Evolutionary conservation across 139 green algal species (phyloP).

Genomic region (Chlamydomonas sphaeroides): DNA sequence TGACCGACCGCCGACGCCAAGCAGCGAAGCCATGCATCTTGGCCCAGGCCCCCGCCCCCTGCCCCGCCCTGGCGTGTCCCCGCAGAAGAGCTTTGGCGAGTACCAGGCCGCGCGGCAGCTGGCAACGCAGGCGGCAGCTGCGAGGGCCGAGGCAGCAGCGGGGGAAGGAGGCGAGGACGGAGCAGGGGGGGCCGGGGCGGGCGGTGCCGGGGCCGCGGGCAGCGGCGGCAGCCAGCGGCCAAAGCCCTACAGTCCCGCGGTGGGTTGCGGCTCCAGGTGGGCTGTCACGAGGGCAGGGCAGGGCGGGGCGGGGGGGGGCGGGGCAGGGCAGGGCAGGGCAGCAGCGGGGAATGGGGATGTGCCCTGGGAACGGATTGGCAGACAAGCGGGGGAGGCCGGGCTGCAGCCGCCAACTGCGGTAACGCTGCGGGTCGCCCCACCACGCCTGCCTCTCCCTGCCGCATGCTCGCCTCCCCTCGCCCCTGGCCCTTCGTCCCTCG

Average conservation of each 20-base stretch:
- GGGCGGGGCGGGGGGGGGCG: background rate
- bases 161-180: too few species aligned
- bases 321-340: background rate
- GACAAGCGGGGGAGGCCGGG: background rate
- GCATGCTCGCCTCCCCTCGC: background rate
- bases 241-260: slow-evolving; percentile 26
- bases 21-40: too few species aligned
- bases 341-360: background rate
- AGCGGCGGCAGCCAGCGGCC: background rate
- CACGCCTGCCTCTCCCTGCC: background rate
- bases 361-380: background rate
- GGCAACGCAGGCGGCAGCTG: too few species aligned
- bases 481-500: too few species aligned
- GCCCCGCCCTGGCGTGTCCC: too few species aligned
- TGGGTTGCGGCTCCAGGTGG: slow-evolving; percentile 30
- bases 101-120: background rate
- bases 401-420: too few species aligned
- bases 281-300: too few species aligned
- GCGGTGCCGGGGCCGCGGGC: background rate
- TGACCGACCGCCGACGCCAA: too few species aligned
- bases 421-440: background rate
- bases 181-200: background rate
- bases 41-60: too few species aligned
- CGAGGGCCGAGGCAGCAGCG: too few species aligned
- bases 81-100: slow-evolving; percentile 21